phyloP scores from a whole-genome alignment of 805 yeast species.

The Ogataea populi-albae region DNA sequence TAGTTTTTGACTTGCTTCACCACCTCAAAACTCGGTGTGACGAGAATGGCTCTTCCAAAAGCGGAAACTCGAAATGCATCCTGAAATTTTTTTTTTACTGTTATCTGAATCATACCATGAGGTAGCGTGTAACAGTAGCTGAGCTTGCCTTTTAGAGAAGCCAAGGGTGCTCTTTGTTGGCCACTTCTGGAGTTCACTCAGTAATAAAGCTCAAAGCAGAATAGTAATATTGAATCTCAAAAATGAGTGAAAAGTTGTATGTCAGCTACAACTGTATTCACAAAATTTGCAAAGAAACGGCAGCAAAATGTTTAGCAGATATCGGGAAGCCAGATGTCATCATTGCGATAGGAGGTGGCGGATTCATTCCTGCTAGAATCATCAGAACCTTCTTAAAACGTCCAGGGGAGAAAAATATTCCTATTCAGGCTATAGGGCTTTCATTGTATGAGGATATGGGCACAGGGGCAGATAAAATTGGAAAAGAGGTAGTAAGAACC shows the following conservation, averaged over 20 bases:
- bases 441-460: slow-evolving; percentile 60
- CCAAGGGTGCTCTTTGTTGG: slow-evolving; percentile 3
- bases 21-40: too few species aligned
- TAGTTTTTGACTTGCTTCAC: too few species aligned
- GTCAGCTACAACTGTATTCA: slow-evolving; percentile 80
- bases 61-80: too few species aligned
- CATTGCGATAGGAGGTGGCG: slow-evolving; percentile 73
- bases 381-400: slow-evolving; percentile 60
- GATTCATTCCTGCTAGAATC: slow-evolving; percentile 67
- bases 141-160: too few species aligned
- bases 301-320: slow-evolving; percentile 27
- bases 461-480: slow-evolving; percentile 51
- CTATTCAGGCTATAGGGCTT: slow-evolving; percentile 68
- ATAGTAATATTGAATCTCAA: too few species aligned
- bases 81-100: slow-evolving; percentile 8
- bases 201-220: too few species aligned
- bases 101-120: too few species aligned
- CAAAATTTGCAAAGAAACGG: slow-evolving; percentile 66
- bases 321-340: slow-evolving; percentile 47
- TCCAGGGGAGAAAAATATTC: slow-evolving; percentile 60
- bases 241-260: slow-evolving; percentile 47
- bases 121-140: too few species aligned
- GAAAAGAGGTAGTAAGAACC: slow-evolving; percentile 79
- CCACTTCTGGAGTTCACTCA: not conserved
- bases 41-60: too few species aligned